Evolutionary conservation across 1,284 basidiomycete species (phyloP).

Genomic region (Irpex rosettiformis): DNA sequence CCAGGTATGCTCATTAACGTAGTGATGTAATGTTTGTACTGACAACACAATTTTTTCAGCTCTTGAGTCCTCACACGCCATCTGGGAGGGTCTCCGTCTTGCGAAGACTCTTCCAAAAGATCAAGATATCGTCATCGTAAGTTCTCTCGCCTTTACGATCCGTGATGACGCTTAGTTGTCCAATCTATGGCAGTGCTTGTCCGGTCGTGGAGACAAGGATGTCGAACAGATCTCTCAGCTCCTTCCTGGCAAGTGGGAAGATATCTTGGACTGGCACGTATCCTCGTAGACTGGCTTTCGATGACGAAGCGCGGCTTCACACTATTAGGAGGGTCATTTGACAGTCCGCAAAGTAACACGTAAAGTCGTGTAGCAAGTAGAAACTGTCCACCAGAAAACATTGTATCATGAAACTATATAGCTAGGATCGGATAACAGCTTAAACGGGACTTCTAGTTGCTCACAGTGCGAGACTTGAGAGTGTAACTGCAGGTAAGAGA

Average conservation of each 20-base stretch:
- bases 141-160: conserved; percentile 29
- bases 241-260: conserved; percentile 83
- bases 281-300: conserved; percentile 16
- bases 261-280: conserved; percentile 86
- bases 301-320: not conserved
- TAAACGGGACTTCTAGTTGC: too few relatives aligned
- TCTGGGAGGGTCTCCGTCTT: conserved; percentile 87
- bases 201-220: conserved; percentile 92
- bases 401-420: not conserved
- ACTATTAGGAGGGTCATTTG: not conserved
- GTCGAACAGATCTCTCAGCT: conserved; percentile 88
- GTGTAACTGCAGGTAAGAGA: too few relatives aligned
- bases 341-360: not conserved
- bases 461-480: too few relatives aligned
- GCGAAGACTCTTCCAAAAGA: conserved; percentile 87
- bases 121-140: conserved; percentile 85
- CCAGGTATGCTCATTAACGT: conserved; percentile 56
- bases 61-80: conserved; percentile 92
- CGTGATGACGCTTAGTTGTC: conserved; percentile 7
- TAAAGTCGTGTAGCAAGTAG: not conserved
- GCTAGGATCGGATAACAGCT: too few relatives aligned
- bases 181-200: conserved; percentile 61
- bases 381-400: not conserved
- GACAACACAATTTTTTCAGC: conserved; percentile 42
- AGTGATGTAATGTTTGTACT: conserved; percentile 5